Evolutionary conservation across 345 rosid species (phyloP).

Genomic region (Trapa bicornis): DNA sequence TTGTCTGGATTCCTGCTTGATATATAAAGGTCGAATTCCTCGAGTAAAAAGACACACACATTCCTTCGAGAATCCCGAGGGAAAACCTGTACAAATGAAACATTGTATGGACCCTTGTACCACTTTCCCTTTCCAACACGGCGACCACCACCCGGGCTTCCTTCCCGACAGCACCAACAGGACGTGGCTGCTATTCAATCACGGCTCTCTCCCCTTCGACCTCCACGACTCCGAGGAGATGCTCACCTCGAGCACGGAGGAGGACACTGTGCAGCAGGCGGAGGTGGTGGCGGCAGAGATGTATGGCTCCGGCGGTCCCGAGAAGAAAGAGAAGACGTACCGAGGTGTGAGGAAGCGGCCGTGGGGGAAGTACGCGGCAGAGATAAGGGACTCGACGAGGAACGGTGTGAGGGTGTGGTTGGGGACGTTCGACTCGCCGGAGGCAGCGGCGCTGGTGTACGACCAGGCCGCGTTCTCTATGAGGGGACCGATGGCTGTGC

Average conservation of each 20-base stretch:
- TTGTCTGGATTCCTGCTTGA: not conserved
- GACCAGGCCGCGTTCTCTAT: slow-evolving; percentile 37
- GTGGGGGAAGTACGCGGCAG: slow-evolving; percentile 9
- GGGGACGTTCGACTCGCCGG: slow-evolving; percentile 34
- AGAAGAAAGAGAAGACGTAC: slow-evolving; percentile 18
- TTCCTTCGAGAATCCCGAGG: not conserved
- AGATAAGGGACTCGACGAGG: slow-evolving; percentile 33
- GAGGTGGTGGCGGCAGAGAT: not conserved
- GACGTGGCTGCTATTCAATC: not conserved
- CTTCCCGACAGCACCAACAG: slow-evolving; percentile 15
- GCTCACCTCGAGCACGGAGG: slow-evolving; percentile 11
- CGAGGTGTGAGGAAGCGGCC: slow-evolving; percentile 38
- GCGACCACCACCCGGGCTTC: slow-evolving; percentile 5
- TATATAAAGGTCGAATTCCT: slow-evolving; percentile 2
- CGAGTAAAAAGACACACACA: not conserved
- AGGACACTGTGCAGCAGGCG: not conserved
- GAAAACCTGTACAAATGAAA: not conserved
- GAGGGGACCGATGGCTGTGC: slow-evolving; percentile 15
- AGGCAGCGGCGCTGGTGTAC: slow-evolving; percentile 35
- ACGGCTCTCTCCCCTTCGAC: slow-evolving; percentile 21
- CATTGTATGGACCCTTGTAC: slow-evolving; percentile 18
- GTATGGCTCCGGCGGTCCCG: not conserved
- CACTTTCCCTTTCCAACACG: slow-evolving; percentile 11
- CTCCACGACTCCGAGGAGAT: slow-evolving; percentile 27
- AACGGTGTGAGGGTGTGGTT: slow-evolving; percentile 38